Evolutionary conservation across 2,329 filamentous ascomycete genomes (phyloP).

Genomic region (Diplodia corticola): DNA sequence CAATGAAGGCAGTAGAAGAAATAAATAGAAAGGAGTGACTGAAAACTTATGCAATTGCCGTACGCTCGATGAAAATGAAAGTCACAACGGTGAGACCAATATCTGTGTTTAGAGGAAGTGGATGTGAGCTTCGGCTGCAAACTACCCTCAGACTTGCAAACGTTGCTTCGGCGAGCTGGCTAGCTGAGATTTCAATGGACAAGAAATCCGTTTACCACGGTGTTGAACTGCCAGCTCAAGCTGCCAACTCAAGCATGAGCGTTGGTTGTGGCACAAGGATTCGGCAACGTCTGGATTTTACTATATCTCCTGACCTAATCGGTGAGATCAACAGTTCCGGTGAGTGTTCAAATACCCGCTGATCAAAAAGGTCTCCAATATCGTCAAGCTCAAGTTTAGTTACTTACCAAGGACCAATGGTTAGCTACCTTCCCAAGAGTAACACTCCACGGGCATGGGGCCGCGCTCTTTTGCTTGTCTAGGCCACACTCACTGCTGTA

Average conservation of each 20-base stretch:
- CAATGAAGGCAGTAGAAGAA: no score
- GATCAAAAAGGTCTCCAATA: not conserved
- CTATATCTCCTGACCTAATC: not conserved
- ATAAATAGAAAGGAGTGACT: no score
- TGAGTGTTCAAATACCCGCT: not conserved
- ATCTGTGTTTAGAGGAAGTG: not conserved
- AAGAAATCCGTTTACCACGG: not conserved
- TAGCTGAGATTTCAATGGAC: not conserved
- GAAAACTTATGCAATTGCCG: no score
- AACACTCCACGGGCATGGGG: not conserved
- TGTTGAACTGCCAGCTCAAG: not conserved
- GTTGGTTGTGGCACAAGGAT: not conserved
- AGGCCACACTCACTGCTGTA: not conserved
- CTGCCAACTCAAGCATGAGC: not conserved
- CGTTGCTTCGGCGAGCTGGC: not conserved
- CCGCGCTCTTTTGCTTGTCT: not conserved
- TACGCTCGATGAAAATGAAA: no score
- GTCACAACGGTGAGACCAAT: no score
- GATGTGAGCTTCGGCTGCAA: not conserved
- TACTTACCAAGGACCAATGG: not conserved
- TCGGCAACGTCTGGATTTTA: not conserved
- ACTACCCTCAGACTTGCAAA: not conserved
- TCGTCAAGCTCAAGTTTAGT: not conserved
- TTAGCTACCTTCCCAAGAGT: not conserved
- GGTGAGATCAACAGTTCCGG: not conserved